phyloP scores from a whole-genome alignment of 1,284 basidiomycete species.

The Irpex lacteus region DNA sequence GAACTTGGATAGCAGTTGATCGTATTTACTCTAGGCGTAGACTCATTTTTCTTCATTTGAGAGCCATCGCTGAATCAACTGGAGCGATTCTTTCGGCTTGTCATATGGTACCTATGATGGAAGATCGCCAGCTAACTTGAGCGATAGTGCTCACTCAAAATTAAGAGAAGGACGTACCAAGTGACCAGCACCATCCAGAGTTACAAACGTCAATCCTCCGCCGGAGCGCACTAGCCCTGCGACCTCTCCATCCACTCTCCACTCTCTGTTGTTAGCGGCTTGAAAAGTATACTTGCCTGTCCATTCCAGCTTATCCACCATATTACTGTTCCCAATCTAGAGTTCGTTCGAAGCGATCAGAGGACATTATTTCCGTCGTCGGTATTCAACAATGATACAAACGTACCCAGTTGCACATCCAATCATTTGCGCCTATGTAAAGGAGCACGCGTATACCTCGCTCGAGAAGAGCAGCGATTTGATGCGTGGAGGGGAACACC shows the following conservation, averaged over 20 bases:
- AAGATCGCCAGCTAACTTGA: background rate
- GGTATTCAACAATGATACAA: background rate
- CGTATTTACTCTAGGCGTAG: too few relatives aligned
- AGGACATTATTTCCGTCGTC: background rate
- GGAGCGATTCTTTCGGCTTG: conserved; percentile 52
- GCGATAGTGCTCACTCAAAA: background rate
- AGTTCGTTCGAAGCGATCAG: background rate
- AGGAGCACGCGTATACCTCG: conserved; percentile 70
- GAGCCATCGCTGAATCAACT: conserved; percentile 51
- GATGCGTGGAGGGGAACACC: conserved; percentile 44
- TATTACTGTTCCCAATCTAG: conserved; percentile 54
- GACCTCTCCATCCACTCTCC: conserved; percentile 49
- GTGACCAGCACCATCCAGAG: conserved; percentile 61
- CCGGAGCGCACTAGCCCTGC: conserved; percentile 58
- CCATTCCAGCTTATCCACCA: conserved; percentile 62
- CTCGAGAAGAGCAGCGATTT: conserved; percentile 72
- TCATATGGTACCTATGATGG: conserved; percentile 51
- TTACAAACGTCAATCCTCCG: conserved; percentile 62
- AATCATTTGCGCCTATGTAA: conserved; percentile 73
- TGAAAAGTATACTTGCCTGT: conserved; percentile 42
- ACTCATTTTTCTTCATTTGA: conserved; percentile 30
- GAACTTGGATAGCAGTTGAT: too few relatives aligned
- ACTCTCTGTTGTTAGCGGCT: conserved; percentile 43
- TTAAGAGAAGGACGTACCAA: conserved; percentile 43
- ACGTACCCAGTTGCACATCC: conserved; percentile 69